Base-by-base conservation (phyloP, 2,329 filamentous ascomycete species). In the Zopfia rhizophila region DNA sequence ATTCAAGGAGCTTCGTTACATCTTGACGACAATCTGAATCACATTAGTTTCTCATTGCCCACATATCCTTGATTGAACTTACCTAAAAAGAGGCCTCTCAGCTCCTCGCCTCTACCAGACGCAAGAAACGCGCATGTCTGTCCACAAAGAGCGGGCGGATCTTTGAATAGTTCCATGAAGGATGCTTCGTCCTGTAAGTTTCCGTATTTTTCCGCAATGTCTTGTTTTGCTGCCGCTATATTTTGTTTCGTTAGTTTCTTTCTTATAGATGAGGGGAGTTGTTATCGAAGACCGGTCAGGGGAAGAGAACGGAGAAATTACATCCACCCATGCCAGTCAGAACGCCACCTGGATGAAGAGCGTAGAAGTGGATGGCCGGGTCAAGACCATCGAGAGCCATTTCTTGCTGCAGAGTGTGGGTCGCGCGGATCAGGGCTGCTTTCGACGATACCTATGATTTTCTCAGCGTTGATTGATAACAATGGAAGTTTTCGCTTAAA, bases 301-400 rank as follows among this genome's bases (percentile, higher is more conserved):
- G n/a, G 13, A 24, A 24, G 18, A 21, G 37, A 12, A 33, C 14
- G 14, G n/a, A 4, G n/a, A 31, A 51, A 58, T 45, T 54, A 65
- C 63, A 42, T 28, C 58, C 63, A 5, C 64, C 64, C 56, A 67
- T 67, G 3, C 45, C 55, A 0, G 54, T 52, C 13, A 51, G 23
- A n/a, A 68, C 64, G 28, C 64, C 64, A 13, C 64, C 64, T 4
- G 63, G 63, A 47, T 68, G 64, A n/a, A 66, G 39, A 19, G 61
- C 63, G 39, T 68, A 68, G 24, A 66, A 44, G 18, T 63, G 58
- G 30, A 67, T 59, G 4, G 51, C 55, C 5, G 60, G 60, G 39
- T 67, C 64, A 7, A 67, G 31, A 0, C 48, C 49, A 38, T 67
- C 63, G 3, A 67, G 49, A 14, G 45, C 55, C 60, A 67, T 65